A percentile compares a stretch with the other conserved stretches of the same genome.
These are phyloP conservation scores for Solanum pinnatisectum DNA, from an alignment of 257 asterid species.

Conservation along the genomic window DNA sequence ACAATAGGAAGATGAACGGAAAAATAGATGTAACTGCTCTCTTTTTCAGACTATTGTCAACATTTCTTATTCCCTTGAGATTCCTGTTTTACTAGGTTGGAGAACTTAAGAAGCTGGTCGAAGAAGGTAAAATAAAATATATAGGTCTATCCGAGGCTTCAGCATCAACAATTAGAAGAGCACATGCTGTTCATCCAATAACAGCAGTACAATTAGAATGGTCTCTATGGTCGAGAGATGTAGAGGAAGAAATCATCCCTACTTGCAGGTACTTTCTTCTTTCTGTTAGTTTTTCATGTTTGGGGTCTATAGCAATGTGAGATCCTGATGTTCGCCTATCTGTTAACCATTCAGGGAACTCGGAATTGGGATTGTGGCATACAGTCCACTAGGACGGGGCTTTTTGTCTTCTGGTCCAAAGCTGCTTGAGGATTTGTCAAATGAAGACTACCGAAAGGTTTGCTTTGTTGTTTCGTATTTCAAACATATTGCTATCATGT, in stretches of 20 bases:
- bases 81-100: constrained; percentile 2
- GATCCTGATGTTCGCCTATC: not conserved
- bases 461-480: not conserved
- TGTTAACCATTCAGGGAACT: not conserved
- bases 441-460: constrained; percentile 17
- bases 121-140: constrained; percentile 18
- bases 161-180: constrained; percentile 26
- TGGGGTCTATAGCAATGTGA: not conserved
- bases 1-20: not conserved
- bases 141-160: constrained; percentile 21
- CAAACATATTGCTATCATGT: not conserved
- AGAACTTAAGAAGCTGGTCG: constrained; percentile 16
- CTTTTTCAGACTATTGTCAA: not conserved
- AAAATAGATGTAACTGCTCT: not conserved
- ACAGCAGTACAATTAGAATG: constrained; percentile 27
- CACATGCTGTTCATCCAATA: constrained; percentile 27
- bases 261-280: constrained; percentile 10
- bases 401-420: constrained; percentile 10
- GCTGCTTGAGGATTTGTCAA: constrained; percentile 1
- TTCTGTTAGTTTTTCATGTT: not conserved
- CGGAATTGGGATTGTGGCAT: constrained; percentile 9
- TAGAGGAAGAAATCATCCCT: constrained; percentile 24
- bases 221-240: constrained; percentile 23
- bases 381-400: constrained; percentile 16
- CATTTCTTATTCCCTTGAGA: not conserved